Evolutionary conservation across 495 filamentous ascomycete genomes (phyloP).

Genomic region (Neurospora tetraspora): DNA sequence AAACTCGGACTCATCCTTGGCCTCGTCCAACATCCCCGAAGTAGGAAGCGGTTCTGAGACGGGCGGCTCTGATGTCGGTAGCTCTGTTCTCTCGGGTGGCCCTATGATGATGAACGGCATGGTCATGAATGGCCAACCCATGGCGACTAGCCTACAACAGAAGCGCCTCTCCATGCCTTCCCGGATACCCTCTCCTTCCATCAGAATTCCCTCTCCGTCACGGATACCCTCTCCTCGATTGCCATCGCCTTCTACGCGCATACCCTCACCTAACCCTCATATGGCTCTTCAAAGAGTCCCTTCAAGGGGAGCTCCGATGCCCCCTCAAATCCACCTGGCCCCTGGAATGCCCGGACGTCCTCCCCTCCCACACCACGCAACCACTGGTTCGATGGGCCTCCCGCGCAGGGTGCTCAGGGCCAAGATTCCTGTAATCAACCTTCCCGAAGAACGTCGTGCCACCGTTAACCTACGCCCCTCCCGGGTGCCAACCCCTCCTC

Average conservation of each 20-base stretch:
- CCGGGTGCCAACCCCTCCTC: conserved; percentile 9
- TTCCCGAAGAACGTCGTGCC: conserved; percentile 17
- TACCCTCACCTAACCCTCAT: not conserved
- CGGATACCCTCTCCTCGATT: not conserved
- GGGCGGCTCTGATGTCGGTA: not conserved
- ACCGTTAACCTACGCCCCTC: conserved; percentile 21
- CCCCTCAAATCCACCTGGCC: not conserved
- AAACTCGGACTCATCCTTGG: conserved; percentile 25
- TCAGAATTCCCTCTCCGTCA: not conserved
- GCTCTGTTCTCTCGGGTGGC: not conserved
- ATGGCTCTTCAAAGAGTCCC: not conserved
- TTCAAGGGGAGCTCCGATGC: not conserved
- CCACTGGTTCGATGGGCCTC: conserved; percentile 3
- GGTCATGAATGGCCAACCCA: not conserved
- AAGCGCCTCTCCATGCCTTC: not conserved
- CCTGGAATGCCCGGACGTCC: not conserved
- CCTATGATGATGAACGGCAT: not conserved
- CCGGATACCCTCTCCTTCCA: not conserved
- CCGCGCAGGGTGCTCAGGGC: conserved; percentile 26
- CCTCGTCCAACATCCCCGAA: conserved; percentile 21
- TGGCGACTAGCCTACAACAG: not conserved
- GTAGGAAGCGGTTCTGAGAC: conserved; percentile 19
- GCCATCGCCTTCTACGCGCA: not conserved
- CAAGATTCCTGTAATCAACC: conserved; percentile 14
- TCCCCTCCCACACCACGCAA: not conserved